Base-by-base conservation (phyloP, 768 basidiomycete genomes). In the Rhizopogon vinicolor region DNA sequence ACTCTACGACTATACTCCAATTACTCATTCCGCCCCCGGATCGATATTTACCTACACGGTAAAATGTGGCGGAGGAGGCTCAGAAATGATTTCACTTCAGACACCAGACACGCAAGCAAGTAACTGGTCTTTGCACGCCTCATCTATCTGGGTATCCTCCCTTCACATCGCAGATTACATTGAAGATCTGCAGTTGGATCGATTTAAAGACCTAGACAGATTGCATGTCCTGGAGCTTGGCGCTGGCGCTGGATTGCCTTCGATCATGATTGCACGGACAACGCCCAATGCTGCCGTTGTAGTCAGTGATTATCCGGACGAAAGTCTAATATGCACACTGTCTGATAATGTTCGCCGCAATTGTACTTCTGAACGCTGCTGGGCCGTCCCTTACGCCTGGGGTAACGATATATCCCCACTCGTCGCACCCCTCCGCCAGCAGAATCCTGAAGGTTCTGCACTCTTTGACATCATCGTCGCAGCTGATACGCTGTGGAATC, bases 401-500 rank as follows among this genome's bases (percentile, higher is more conserved):
- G 88, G 86, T 2, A 69, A 78, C 6, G 80, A 84, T 60, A 61
- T 74, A 0, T 44, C 54, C 6, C 49, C 70, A 10, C 45, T 72
- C 31, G 28, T 64, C 2, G 19, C 18, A 7, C 40, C 25, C 12
- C 2, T 29, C 16, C 28, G 13, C n/a, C 40, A 18, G 25, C 44
- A 39, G 41, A 54, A 42, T 4, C 58, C 54, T 28, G 59, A 52
- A 37, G 43, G 42, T 9, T 52, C 53, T 7, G 66, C 63, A 14
- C 70, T 73, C 14, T 87, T 87, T 65, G 87, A 91, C 62, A 56
- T 88, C 41, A 71, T 91, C 33, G 58, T 90, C 22, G 87, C 88
- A 0, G 85, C 89, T 12, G 90, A 91, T 63, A 90, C 88, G 31
- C 70, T 92, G 1, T 91, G 89, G 90, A 87, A 90, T 63, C 68